Base-by-base conservation (phyloP, 1,284 basidiomycete species). In the Rhodotorula mucilaginosa region DNA sequence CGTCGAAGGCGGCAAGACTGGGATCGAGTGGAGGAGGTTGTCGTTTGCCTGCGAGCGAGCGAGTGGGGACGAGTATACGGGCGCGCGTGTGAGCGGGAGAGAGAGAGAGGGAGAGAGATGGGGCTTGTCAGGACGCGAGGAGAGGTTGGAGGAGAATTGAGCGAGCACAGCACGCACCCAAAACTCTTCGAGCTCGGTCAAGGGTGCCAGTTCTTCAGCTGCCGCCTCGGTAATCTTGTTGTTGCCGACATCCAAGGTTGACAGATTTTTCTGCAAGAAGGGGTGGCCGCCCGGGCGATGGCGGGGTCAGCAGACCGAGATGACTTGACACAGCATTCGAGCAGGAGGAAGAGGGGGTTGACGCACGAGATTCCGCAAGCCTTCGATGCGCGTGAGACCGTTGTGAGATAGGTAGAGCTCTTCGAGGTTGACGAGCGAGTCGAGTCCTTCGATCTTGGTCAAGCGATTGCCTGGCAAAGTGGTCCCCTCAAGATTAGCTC, bases 331-430 rank as follows among this genome's bases (percentile, higher is more conserved):
- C 64, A 7, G 21, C 52, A 60, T 29, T 47, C 60, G 63, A 16
- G 26, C 1, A 19, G 5, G 2, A 19, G 15, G 61, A 39, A 23
- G 6, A 34, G 7, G 29, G 8, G 57, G 19, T 12, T 5, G 21
- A 80, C 88, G 76, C 74, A 91, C 92, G 78, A 93, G 94, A 59
- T 88, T 84, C 67, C 92, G 89, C 21, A 99, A 83, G 0, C 93
- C 94, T 80, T 96, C 91, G n/a, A 99, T 81, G 74, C 85, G 85
- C 74, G 87, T 85, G 26, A 99, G 82, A 0, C 96, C 97, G 76
- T 98, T 99, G 80, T 99, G 95, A 64, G 91, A 93, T 59, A 99
- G 84, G 81, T 98, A 98, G 6, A 99, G 82, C 81, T 99, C 92
- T 78, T 97, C 92, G 23, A 99, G 85, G 13, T 75, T 75, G n/a